Evolutionary conservation across 2,329 filamentous ascomycete species (phyloP).

Genomic region (Leptoxyphium fumago): DNA sequence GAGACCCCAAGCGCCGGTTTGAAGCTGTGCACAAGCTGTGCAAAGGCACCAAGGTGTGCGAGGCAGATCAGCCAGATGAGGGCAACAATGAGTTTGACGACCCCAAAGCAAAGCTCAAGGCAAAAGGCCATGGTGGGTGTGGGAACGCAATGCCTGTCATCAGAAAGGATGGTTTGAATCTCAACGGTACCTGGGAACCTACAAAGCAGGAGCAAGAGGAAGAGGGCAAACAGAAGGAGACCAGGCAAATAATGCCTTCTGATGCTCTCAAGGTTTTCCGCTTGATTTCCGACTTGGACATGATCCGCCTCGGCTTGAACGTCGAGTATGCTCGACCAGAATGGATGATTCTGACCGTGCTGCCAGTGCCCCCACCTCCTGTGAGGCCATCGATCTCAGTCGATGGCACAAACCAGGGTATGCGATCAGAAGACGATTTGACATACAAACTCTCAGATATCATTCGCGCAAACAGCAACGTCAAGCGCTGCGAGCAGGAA

Average conservation of each 20-base stretch:
- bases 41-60: constrained; percentile 75
- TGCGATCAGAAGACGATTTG: constrained; percentile 95
- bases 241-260: constrained; percentile 67
- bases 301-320: constrained; percentile 79
- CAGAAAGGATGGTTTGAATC: constrained; percentile 69
- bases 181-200: constrained; percentile 61
- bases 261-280: constrained; percentile 77
- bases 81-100: constrained; percentile 52
- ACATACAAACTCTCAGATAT: constrained; percentile 99
- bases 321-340: constrained; percentile 90
- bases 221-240: constrained; percentile 51
- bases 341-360: constrained; percentile 93
- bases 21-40: constrained; percentile 83
- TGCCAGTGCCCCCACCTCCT: constrained; percentile 88
- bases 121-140: constrained; percentile 64
- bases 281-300: constrained; percentile 66
- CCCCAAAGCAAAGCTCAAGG: constrained; percentile 39
- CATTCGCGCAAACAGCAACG: constrained; percentile 91
- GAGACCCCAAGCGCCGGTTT: constrained; percentile 90
- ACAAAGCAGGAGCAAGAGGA: constrained; percentile 61
- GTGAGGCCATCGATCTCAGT: constrained; percentile 95
- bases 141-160: constrained; percentile 84
- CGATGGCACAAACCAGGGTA: constrained; percentile 81
- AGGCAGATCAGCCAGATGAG: constrained; percentile 56
- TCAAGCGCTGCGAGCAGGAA: constrained; percentile 78